Evolutionary conservation across 2,329 filamentous ascomycete species (phyloP).

Genomic region (Ceratocystis eucalypticola): DNA sequence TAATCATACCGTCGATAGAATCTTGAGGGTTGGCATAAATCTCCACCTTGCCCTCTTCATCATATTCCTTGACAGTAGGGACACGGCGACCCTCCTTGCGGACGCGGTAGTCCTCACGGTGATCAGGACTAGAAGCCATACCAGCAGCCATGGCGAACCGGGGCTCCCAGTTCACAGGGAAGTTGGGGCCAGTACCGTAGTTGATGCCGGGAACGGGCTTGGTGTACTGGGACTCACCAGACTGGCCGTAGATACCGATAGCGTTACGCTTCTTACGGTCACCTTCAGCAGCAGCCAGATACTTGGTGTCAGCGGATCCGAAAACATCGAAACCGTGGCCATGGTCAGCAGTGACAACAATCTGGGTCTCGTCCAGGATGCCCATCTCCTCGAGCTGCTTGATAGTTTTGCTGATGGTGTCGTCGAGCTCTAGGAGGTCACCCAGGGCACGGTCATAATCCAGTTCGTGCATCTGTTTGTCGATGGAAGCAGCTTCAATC

Average conservation of each 20-base stretch:
- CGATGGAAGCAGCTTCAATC: slow-evolving; percentile 72
- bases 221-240: slow-evolving; percentile 64
- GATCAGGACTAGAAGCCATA: slow-evolving; percentile 57
- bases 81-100: slow-evolving; percentile 50
- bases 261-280: slow-evolving; percentile 64
- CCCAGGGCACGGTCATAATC: slow-evolving; percentile 79
- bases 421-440: slow-evolving; percentile 73
- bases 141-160: slow-evolving; percentile 68
- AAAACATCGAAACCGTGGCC: slow-evolving; percentile 84
- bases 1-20: slow-evolving; percentile 49
- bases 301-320: slow-evolving; percentile 67
- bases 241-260: slow-evolving; percentile 58
- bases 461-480: slow-evolving; percentile 79
- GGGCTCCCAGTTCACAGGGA: slow-evolving; percentile 74
- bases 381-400: slow-evolving; percentile 52
- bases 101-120: slow-evolving; percentile 61
- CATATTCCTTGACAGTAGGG: slow-evolving; percentile 42
- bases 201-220: slow-evolving; percentile 42
- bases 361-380: slow-evolving; percentile 59
- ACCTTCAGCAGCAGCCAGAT: slow-evolving; percentile 49
- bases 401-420: slow-evolving; percentile 65
- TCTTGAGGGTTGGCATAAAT: slow-evolving; percentile 58
- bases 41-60: slow-evolving; percentile 27
- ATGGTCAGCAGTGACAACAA: slow-evolving; percentile 76
- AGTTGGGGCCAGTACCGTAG: slow-evolving; percentile 61